Evolutionary conservation across 805 yeast species (phyloP).

Genomic region (Komagataella pastoris): DNA sequence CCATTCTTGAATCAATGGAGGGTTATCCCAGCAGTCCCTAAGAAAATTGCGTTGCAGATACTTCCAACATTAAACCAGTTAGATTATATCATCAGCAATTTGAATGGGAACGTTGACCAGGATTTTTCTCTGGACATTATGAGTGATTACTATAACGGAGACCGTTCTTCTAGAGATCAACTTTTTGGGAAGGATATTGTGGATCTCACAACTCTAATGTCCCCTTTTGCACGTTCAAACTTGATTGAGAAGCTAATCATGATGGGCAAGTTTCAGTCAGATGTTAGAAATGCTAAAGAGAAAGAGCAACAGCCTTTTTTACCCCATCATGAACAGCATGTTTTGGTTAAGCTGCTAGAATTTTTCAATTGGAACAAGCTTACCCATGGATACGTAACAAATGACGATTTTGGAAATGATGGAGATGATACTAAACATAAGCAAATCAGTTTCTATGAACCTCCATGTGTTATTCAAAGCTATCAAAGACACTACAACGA

Average conservation of each 20-base stretch:
- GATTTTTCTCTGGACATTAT: slow-evolving; percentile 1
- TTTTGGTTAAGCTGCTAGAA: neutral
- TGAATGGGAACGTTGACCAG: neutral
- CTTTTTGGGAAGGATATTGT: slow-evolving; percentile 6
- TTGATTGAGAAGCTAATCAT: neutral
- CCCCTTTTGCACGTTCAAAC: slow-evolving; percentile 12
- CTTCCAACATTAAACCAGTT: slow-evolving; percentile 44
- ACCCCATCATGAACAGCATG: slow-evolving; percentile 1
- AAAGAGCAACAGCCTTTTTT: slow-evolving; percentile 1
- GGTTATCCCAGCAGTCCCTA: slow-evolving; percentile 44
- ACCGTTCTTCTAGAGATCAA: neutral
- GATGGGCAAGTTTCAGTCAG: slow-evolving; percentile 1
- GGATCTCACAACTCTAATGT: slow-evolving; percentile 11
- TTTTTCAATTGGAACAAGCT: slow-evolving; percentile 5
- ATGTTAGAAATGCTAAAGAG: slow-evolving; percentile 4
- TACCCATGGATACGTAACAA: slow-evolving; percentile 65
- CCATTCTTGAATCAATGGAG: slow-evolving; percentile 82
- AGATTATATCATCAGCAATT: slow-evolving; percentile 24
- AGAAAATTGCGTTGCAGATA: slow-evolving; percentile 38
- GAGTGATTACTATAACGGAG: neutral
- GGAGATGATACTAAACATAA: slow-evolving; percentile 80
- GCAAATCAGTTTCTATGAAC: slow-evolving; percentile 39
- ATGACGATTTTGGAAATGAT: slow-evolving; percentile 70
- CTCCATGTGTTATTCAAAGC: slow-evolving; percentile 73
- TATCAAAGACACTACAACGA: slow-evolving; percentile 13